Percentiles rank a stretch among this genome's conserved stretches.
Evolutionary conservation across 2,329 filamentous ascomycete genomes (phyloP).

Genomic region (Shiraia bambusicola): DNA sequence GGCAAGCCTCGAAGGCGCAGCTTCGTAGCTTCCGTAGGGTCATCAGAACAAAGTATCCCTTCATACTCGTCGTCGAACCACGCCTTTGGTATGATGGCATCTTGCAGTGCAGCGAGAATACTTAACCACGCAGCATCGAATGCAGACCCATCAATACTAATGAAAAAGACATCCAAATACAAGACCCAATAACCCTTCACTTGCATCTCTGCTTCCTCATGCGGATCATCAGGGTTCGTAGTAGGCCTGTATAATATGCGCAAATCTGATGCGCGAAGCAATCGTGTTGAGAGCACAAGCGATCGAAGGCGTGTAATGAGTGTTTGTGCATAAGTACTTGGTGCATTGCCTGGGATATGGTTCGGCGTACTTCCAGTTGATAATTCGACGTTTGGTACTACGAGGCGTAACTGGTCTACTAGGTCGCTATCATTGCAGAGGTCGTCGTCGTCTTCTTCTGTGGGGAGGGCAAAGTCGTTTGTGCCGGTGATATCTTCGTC

Average conservation of each 20-base stretch:
- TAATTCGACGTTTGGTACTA: constrained; percentile 93
- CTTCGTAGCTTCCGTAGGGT: constrained; percentile 54
- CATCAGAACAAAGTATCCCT: constrained; percentile 72
- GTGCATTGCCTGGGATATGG: constrained; percentile 81
- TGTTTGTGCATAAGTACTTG: constrained; percentile 76
- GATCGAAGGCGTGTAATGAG: constrained; percentile 78
- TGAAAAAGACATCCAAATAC: constrained; percentile 92
- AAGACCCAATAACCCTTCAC: constrained; percentile 91
- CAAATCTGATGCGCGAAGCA: constrained; percentile 69
- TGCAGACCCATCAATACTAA: constrained; percentile 87
- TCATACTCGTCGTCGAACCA: constrained; percentile 83
- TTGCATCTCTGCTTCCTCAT: constrained; percentile 51
- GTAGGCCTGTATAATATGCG: constrained; percentile 68
- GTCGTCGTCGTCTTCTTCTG: constrained; percentile 13
- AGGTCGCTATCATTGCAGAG: constrained; percentile 29
- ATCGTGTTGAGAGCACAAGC: constrained; percentile 68
- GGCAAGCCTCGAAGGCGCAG: constrained; percentile 68
- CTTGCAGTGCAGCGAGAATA: constrained; percentile 74
- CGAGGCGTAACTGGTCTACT: constrained; percentile 61
- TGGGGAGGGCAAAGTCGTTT: constrained; percentile 28
- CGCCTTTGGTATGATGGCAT: constrained; percentile 76
- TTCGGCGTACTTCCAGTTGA: constrained; percentile 86
- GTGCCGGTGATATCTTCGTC: constrained; percentile 73
- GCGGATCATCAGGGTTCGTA: constrained; percentile 46
- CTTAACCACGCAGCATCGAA: constrained; percentile 91